Evolutionary conservation across 495 filamentous ascomycete species (phyloP).

Genomic region (Margaritispora aquatica): DNA sequence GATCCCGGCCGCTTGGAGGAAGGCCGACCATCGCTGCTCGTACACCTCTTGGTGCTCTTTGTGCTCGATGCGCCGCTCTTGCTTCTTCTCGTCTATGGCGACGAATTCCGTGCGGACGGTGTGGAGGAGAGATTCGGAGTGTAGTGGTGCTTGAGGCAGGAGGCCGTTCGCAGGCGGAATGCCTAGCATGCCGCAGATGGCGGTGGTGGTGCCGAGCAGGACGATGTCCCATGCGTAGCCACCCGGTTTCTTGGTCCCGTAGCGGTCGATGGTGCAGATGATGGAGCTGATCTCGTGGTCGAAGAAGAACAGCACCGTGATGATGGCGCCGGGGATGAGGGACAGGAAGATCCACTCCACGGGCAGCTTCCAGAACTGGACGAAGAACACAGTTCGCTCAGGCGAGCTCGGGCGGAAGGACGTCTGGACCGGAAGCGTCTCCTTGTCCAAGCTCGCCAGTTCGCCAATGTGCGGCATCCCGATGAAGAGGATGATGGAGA

Average conservation of each 20-base stretch:
- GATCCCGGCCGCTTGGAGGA: constrained; percentile 57
- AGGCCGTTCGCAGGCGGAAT: constrained; percentile 67
- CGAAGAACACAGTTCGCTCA: constrained; percentile 52
- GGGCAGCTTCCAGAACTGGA: constrained; percentile 60
- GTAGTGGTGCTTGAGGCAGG: constrained; percentile 62
- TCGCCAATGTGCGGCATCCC: constrained; percentile 62
- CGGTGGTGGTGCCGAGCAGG: constrained; percentile 62
- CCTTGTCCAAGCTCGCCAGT: constrained; percentile 53
- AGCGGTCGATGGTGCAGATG: constrained; percentile 62
- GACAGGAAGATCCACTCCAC: constrained; percentile 57
- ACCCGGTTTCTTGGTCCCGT: constrained; percentile 58
- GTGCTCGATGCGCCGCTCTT: constrained; percentile 33
- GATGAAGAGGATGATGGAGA: constrained; percentile 65
- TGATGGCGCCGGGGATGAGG: constrained; percentile 59
- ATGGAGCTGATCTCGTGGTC: constrained; percentile 74
- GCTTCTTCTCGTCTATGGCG: constrained; percentile 29
- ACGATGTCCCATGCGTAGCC: constrained; percentile 68
- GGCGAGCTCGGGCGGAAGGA: constrained; percentile 55
- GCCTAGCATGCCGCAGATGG: constrained; percentile 61
- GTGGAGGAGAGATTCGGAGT: constrained; percentile 62
- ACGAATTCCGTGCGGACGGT: constrained; percentile 37
- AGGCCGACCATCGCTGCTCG: constrained; percentile 64
- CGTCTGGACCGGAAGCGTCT: constrained; percentile 51
- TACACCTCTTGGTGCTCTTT: constrained; percentile 40
- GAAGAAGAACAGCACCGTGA: constrained; percentile 68